Conservation (phyloP, 495 filamentous ascomycete genomes). For the Penicillium cosmopolitanum region DNA sequence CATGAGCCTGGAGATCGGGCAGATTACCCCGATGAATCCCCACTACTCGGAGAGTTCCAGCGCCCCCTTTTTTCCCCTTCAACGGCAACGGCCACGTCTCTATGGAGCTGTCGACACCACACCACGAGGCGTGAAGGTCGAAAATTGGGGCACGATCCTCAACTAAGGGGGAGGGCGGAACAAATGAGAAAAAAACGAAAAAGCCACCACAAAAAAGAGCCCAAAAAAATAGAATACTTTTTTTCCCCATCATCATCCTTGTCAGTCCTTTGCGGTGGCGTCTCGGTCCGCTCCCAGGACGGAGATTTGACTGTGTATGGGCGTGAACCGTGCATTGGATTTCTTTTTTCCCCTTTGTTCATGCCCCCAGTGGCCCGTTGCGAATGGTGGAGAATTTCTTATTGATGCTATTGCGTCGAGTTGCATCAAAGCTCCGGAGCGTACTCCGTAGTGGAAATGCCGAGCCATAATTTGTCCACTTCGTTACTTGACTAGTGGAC, state of each 20-base stretch:
- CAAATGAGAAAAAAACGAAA: background rate
- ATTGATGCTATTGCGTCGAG: slow-evolving; percentile 13
- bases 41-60: slow-evolving; percentile 32
- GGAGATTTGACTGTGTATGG: slow-evolving; percentile 32
- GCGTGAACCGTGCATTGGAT: slow-evolving; percentile 31
- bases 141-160: slow-evolving; percentile 7
- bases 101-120: slow-evolving; percentile 3
- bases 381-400: slow-evolving; percentile 10
- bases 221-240: background rate
- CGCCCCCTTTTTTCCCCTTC: slow-evolving; percentile 20
- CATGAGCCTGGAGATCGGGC: slow-evolving; percentile 40
- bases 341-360: background rate
- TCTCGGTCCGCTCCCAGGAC: slow-evolving; percentile 22
- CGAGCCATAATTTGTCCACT: background rate
- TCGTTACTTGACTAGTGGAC: background rate
- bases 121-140: slow-evolving; percentile 13
- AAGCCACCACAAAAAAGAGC: background rate
- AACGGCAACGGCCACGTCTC: background rate
- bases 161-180: background rate
- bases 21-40: slow-evolving; percentile 36
- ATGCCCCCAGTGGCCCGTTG: background rate
- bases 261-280: slow-evolving; percentile 19
- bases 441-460: background rate
- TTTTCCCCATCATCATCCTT: slow-evolving; percentile 23
- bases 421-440: slow-evolving; percentile 1